Conservation (phyloP, 2,329 filamentous ascomycete genomes). For the Colletotrichum tofieldiae region DNA sequence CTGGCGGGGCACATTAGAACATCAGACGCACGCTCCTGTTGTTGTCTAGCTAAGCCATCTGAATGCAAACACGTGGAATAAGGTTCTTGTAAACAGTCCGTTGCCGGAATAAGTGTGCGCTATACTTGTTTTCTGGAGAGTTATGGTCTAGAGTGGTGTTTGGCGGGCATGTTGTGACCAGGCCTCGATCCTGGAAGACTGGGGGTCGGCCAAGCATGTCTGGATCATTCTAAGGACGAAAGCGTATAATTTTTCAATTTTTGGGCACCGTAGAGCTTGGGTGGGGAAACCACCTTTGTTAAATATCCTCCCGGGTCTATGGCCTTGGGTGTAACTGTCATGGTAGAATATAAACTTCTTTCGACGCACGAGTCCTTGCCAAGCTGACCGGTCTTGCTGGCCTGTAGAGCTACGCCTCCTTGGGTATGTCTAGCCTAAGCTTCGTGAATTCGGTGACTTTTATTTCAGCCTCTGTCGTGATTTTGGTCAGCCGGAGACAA, state of each 20-base stretch:
- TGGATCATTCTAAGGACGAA: constrained; percentile 13
- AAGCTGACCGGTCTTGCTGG: background rate
- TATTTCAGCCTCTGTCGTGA: background rate
- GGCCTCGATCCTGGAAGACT: background rate
- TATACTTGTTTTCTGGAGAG: background rate
- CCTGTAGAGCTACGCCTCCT: no score
- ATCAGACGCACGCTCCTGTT: background rate
- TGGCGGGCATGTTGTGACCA: background rate
- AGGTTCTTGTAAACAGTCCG: background rate
- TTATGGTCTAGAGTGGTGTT: background rate
- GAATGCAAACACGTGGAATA: background rate
- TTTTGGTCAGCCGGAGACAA: background rate
- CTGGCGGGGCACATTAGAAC: no score
- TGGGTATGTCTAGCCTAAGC: background rate
- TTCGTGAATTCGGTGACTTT: background rate
- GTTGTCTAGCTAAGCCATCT: background rate
- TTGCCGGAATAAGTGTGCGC: background rate
- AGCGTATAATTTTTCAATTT: background rate
- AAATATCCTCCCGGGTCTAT: background rate
- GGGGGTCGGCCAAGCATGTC: constrained; percentile 1
- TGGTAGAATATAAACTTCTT: background rate
- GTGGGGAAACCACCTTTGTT: background rate
- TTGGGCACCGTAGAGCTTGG: background rate
- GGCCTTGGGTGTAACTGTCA: background rate
- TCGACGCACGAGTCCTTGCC: background rate